These are phyloP conservation scores for Yamadazyma dendronema DNA, from an alignment of 1,139 yeast species.

Conservation along the genomic window DNA sequence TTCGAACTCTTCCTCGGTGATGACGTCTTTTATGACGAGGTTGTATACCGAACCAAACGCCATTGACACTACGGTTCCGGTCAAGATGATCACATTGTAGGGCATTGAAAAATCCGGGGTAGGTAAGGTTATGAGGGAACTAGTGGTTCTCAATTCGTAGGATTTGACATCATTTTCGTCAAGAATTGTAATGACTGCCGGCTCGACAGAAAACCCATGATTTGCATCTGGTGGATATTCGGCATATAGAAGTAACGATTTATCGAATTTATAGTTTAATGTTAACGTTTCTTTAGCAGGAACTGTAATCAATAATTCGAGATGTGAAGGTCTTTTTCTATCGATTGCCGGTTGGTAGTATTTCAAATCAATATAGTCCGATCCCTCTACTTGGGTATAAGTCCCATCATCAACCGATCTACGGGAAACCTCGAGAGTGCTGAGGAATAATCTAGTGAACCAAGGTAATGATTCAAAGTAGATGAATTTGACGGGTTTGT, in stretches of 20 bases:
- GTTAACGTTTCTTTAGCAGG: conserved; percentile 67
- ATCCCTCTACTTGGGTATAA: conserved; percentile 9
- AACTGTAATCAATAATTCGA: conserved; percentile 63
- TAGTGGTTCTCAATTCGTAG: conserved; percentile 79
- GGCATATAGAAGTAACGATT: conserved; percentile 75
- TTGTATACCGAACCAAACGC: conserved; percentile 88
- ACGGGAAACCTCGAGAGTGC: conserved; percentile 45
- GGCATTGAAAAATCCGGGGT: conserved; percentile 99
- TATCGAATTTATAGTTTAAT: conserved; percentile 79
- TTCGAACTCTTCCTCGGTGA: conserved; percentile 77
- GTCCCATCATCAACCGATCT: conserved; percentile 23
- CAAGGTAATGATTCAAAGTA: conserved; percentile 89
- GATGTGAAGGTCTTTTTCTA: conserved; percentile 76
- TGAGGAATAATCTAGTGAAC: conserved; percentile 84
- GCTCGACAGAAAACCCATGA: conserved; percentile 94
- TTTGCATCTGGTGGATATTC: conserved; percentile 99
- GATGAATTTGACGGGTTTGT: conserved; percentile 46
- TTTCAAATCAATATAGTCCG: conserved; percentile 43
- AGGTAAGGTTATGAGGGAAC: conserved; percentile 80
- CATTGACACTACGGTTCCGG: conserved; percentile 90
- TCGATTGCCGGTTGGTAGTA: conserved; percentile 78
- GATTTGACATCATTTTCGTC: conserved; percentile 19
- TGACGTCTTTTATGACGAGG: conserved; percentile 68
- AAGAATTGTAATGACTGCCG: conserved; percentile 70
- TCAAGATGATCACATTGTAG: conserved; percentile 90